A percentile compares a stretch with the other conserved stretches of the same genome.
Conservation (phyloP, 805 yeast species). For the Lachancea quebecensis region DNA sequence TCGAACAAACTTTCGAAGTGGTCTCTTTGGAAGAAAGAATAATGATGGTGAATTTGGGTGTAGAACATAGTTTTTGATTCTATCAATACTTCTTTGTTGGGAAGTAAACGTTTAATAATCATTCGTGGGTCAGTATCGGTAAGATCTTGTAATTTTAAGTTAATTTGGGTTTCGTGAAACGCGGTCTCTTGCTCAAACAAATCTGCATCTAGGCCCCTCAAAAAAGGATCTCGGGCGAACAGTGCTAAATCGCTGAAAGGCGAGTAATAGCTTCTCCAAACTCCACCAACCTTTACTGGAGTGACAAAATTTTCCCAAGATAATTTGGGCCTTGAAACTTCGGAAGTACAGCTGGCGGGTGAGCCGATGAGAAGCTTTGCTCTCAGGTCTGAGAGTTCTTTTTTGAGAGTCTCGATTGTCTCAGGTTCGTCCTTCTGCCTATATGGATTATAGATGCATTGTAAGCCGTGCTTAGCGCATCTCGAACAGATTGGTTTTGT, state of each 20-base stretch:
- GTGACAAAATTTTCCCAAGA: neutral
- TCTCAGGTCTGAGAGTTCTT: neutral
- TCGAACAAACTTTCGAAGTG: neutral
- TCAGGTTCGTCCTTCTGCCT: constrained; percentile 2
- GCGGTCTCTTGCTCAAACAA: constrained; percentile 4
- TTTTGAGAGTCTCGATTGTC: constrained; percentile 2
- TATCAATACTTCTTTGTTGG: neutral
- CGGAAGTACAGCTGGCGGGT: too few species aligned
- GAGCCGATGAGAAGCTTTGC: neutral
- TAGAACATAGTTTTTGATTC: neutral
- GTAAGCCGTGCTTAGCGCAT: constrained; percentile 4
- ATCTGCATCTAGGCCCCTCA: neutral
- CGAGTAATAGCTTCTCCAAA: constrained; percentile 4
- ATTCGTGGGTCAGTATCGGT: neutral
- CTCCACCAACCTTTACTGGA: constrained; percentile 4
- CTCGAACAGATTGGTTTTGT: constrained; percentile 6
- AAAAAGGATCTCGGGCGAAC: constrained; percentile 6
- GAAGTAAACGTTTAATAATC: neutral
- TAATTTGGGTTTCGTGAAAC: neutral
- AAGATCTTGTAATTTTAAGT: neutral
- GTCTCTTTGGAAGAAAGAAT: constrained; percentile 2
- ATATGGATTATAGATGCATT: constrained; percentile 7
- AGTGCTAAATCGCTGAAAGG: constrained; percentile 7
- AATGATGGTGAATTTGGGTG: neutral
- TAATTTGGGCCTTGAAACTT: neutral